phyloP scores from a whole-genome alignment of 345 rosid species.

The Mercurialis annua region DNA sequence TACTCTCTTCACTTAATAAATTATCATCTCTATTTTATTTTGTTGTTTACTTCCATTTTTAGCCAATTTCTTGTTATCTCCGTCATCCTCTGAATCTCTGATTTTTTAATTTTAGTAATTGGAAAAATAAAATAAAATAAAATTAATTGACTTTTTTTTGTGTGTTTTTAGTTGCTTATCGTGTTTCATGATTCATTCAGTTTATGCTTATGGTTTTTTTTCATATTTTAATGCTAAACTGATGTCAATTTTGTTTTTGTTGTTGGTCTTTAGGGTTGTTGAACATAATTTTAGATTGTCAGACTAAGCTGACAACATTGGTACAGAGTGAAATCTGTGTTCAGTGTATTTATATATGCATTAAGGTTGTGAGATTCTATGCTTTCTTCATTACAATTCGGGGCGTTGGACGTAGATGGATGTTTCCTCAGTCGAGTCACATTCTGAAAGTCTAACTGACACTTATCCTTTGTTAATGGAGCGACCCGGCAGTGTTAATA shows the following conservation, averaged over 20 bases:
- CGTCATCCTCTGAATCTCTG: background rate
- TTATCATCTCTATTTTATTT: background rate
- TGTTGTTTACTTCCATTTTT: background rate
- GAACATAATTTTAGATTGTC: constrained; percentile 22
- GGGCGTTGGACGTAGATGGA: constrained; percentile 65
- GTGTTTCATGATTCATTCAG: background rate
- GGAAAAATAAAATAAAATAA: background rate
- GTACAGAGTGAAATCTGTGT: constrained; percentile 11
- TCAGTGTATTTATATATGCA: background rate
- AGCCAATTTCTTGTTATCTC: constrained; percentile 4
- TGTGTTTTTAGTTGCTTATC: background rate
- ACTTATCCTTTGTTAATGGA: constrained; percentile 70
- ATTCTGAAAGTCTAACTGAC: constrained; percentile 39
- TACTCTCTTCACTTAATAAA: background rate
- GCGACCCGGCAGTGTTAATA: constrained; percentile 40
- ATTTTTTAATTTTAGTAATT: background rate
- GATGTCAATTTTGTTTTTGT: constrained; percentile 14
- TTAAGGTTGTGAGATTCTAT: constrained; percentile 37
- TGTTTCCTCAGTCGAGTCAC: constrained; percentile 55
- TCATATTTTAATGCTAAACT: background rate
- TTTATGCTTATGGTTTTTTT: background rate
- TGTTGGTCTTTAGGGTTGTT: too few relatives aligned
- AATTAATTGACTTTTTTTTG: too few relatives aligned
- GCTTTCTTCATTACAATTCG: constrained; percentile 31
- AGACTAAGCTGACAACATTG: constrained; percentile 7